Evolutionary conservation across 2,329 filamentous ascomycete genomes (phyloP).

Genomic region (Pseudogymnoascus sp.): DNA sequence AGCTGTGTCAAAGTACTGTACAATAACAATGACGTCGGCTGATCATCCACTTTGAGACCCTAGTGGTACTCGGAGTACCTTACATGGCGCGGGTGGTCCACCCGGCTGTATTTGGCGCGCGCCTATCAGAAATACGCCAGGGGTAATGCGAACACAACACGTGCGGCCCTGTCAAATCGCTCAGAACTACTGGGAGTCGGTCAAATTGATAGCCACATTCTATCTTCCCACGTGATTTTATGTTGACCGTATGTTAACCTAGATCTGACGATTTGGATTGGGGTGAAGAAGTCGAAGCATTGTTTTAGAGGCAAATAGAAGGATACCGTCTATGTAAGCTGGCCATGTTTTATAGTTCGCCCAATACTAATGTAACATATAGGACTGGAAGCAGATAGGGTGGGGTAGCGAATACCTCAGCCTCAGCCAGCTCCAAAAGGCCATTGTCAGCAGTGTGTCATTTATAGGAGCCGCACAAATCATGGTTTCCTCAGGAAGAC

Average conservation of each 20-base stretch:
- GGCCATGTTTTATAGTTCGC: not conserved
- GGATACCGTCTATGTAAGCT: not conserved
- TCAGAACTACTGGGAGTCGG: not conserved
- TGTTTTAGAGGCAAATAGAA: not conserved
- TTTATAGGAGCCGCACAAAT: no score
- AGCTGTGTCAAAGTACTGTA: not conserved
- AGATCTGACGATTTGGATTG: not conserved
- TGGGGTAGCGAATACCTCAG: not conserved
- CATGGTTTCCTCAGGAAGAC: not conserved
- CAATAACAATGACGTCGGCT: not conserved
- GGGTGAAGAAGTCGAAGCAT: not conserved
- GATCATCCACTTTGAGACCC: constrained; percentile 2
- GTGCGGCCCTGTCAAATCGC: not conserved
- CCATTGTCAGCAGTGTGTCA: not conserved
- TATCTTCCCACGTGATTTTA: not conserved
- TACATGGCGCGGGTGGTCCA: not conserved
- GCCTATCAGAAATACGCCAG: not conserved
- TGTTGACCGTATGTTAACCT: not conserved
- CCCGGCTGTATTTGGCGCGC: not conserved
- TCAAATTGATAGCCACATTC: not conserved
- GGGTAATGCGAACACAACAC: not conserved
- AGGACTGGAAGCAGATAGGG: not conserved
- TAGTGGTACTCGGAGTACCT: not conserved
- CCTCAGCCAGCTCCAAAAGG: not conserved
- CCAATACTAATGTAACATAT: not conserved